Base-by-base conservation (phyloP, 176 grass and related monocot species). In the Bonia amplexicaulis region DNA sequence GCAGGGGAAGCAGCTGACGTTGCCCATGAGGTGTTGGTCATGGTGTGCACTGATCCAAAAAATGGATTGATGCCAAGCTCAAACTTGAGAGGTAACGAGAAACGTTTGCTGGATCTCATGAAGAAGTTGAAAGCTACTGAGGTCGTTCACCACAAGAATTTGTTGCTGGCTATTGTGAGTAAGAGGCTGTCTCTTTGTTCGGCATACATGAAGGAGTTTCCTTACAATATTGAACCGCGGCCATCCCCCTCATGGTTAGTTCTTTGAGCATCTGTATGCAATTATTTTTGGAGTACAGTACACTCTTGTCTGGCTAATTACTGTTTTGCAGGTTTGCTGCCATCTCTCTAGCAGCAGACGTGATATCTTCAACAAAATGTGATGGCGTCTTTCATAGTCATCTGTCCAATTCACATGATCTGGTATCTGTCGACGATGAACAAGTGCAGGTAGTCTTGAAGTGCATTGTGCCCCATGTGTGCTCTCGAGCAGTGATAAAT, bases 111-210 rank as follows among this genome's bases (percentile, higher is more conserved):
- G 82, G 91, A 92, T 69, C 84, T 98, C 44, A 93, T 93, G 92
- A 98, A 91, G 89, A 98, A 98, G 55, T 81, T 98, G 77, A 93
- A 91, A 76, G 87, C 93, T 29, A 92, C 87, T 46, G 89, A 98
- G 72, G 72, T 85, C 66, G 40, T 46, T 73, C 85, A 93, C 82
- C 95, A 95, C 78, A 93, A 83, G 73, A 83, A 86, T 57, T 85
- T 98, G 73, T 71, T 98, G 76, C 89, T 98, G 57, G 85, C 82
- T 68, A 93, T 92, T 90, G 90, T 72, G 45, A 84, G 84, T 68
- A 94, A 89, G 79, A 88, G 82, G 35, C 48, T 92, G 66, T 86
- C 89, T 87, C 82, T 98, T 77, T 95, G 92, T 87, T 87, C 89
- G 22, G 90, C 89, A 29, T 98, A 95, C 86, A 91, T 95, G 74